A percentile compares a stretch with the other conserved stretches of the same genome.
phyloP scores from a whole-genome alignment of 2,329 filamentous ascomycete species.

The Penicillium expansum region DNA sequence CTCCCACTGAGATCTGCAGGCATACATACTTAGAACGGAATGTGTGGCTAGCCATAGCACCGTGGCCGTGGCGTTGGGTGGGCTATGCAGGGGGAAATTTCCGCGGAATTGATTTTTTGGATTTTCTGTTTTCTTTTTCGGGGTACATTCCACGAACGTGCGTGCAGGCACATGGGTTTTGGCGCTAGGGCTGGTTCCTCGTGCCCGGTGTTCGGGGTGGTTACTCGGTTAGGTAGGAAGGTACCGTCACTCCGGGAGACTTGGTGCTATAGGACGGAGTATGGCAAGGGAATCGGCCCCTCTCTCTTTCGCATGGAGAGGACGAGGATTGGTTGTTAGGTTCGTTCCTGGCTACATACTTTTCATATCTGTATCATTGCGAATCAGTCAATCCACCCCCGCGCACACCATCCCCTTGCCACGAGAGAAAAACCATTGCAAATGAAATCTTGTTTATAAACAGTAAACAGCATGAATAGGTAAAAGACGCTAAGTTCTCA shows the following conservation, averaged over 20 bases:
- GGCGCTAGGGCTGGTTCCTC: not conserved
- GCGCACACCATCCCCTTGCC: not conserved
- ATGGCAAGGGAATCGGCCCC: not conserved
- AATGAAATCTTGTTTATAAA: conserved; percentile 8
- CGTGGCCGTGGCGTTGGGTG: not conserved
- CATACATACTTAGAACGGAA: not conserved
- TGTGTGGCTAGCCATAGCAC: not conserved
- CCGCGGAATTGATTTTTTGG: not conserved
- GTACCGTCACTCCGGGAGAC: too few relatives aligned
- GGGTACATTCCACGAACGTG: not conserved
- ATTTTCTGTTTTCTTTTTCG: not conserved
- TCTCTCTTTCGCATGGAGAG: not conserved
- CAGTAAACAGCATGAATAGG: conserved; percentile 8
- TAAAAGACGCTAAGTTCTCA: conserved; percentile 11
- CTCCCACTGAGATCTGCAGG: not conserved
- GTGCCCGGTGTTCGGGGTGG: not conserved
- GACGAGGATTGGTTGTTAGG: not conserved
- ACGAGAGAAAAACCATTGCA: not conserved
- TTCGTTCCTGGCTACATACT: not conserved
- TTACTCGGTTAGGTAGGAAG: not conserved
- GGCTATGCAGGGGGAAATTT: not conserved
- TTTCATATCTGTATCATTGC: not conserved
- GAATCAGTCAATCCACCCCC: not conserved
- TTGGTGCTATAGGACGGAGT: not conserved
- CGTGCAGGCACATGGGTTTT: not conserved